These are phyloP conservation scores for Trichoderma atroviride DNA, from an alignment of 2,329 filamentous ascomycete genomes.

Conservation along the genomic window DNA sequence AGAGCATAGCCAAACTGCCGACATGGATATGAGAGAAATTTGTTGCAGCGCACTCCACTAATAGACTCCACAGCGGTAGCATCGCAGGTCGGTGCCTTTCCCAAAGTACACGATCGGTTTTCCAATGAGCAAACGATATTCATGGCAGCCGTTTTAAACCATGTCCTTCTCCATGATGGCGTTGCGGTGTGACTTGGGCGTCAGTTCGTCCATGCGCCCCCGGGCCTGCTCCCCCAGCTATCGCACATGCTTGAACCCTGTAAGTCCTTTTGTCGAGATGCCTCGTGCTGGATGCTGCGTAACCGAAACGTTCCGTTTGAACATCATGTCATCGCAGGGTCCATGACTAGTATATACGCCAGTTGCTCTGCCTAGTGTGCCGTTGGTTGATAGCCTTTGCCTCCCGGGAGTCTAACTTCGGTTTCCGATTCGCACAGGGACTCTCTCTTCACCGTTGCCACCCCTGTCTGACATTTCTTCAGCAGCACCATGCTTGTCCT, in stretches of 20 bases:
- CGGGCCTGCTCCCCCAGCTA: neutral
- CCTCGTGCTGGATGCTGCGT: neutral
- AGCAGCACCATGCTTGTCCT: neutral
- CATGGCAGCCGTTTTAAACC: conserved; percentile 1
- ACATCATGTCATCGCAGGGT: neutral
- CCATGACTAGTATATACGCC: neutral
- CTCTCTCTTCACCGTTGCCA: neutral
- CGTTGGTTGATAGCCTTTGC: neutral
- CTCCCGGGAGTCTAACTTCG: neutral
- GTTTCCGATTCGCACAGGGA: conserved; percentile 5
- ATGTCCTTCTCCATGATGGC: neutral
- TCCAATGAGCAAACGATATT: conserved; percentile 2
- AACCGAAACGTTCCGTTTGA: neutral
- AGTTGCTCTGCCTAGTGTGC: neutral
- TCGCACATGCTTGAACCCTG: neutral
- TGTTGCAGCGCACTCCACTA: conserved; percentile 8
- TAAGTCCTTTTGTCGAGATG: neutral
- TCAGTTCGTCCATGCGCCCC: neutral
- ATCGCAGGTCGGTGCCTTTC: conserved; percentile 6
- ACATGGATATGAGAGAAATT: conserved; percentile 16
- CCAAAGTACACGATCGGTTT: conserved; percentile 10
- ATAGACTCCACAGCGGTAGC: conserved; percentile 5
- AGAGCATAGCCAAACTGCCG: neutral
- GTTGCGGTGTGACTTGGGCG: neutral
- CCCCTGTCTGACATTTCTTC: conserved; percentile 6